Base-by-base conservation (phyloP, 148 eudicot genomes). In the Fagopyrum tataricum region DNA sequence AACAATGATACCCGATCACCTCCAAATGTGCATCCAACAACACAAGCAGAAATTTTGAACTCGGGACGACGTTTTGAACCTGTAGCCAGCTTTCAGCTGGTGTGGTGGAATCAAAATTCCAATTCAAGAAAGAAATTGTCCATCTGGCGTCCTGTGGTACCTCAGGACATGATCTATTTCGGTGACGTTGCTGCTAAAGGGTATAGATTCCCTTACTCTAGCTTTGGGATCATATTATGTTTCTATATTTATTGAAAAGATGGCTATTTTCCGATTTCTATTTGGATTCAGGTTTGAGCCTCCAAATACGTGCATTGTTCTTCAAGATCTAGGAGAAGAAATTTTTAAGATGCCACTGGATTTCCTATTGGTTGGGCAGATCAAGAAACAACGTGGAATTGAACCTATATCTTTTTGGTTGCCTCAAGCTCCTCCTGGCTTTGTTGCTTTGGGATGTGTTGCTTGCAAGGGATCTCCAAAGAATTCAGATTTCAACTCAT, bases 361-460 rank as follows among this genome's bases (percentile, higher is more conserved):
- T 78, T 95, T 85, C 79, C 86, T 87, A 76, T 76, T 82, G 82
- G 87, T 90, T 48, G 99, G 97, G 70, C 89, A 84, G 71, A 81
- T 95, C 18, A 95, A 87, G 87, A 95, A 89, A 77, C 91, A 87
- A 14, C 81, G 86, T 49, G 89, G 83, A 81, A 18, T 78, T 62
- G 99, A 92, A 64, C 74, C 79, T 48, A 80, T 95, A 71, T 86
- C 91, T 64, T 88, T 95, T 71, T 95, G 97, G 97, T 76, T 92
- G 79, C 99, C 99, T 75, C 97, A 86, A 86, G 89, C 99, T 75
- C 93, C 99, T 17, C 96, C 99, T 20, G 97, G 99, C 40, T 95
- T 82, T 87, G 92, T 92, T 75, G 62, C 97, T 49, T 76, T 95
- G 77, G 99, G 99, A 61, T 95, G 99, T 82, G 76, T 92, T 75